Base-by-base conservation (phyloP, 1,139 yeast genomes). In the Citeromyces hawaiiensis region DNA sequence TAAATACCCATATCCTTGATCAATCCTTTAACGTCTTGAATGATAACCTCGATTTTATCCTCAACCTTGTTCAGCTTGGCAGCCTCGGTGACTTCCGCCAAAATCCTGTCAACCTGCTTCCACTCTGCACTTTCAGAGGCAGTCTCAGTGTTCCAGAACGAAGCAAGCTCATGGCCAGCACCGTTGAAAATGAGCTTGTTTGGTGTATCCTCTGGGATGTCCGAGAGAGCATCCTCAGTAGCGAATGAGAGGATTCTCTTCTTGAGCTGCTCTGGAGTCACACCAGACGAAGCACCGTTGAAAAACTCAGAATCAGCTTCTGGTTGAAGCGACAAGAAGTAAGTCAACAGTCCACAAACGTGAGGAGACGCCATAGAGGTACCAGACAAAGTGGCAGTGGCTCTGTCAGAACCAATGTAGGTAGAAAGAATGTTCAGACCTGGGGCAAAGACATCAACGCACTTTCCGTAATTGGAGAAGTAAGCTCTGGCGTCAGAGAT, bases 351-450 rank as follows among this genome's bases (percentile, higher is more conserved):
- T 50, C 98, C 98, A 46, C 87, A 82, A 58, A 91, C 82, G 59
- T 91, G 97, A 40, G 98, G 98, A 37, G 97, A 85, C 30, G 98
- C 98, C 98, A 91, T 91, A 16, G 98, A 91, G 16, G 98, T 91
- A 64, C 98, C 98, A 34, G 96, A 86, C 62, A 91, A 72, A 40
- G 91, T 77, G 45, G 95, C 94, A 48, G 94, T 81, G 38, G 93
- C 87, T 43, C 72, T 61, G 48, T 77, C 76, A 33, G 94, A 80
- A 39, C 95, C 94, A 59, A 83, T 87, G 66, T 87, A 91, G 41
- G 94, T 82, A 27, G 91, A 80, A 53, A 80, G 66, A 47, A 83
- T 72, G 59, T 82, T 79, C 59, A 81, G 71, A 55, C 94, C 94
- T 23, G 94, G 94, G 29, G 86, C 94, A 54, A 81, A 83, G 44